These are phyloP conservation scores for Aurifilum marmelostoma DNA, from an alignment of 2,329 filamentous ascomycete genomes.

Conservation along the genomic window DNA sequence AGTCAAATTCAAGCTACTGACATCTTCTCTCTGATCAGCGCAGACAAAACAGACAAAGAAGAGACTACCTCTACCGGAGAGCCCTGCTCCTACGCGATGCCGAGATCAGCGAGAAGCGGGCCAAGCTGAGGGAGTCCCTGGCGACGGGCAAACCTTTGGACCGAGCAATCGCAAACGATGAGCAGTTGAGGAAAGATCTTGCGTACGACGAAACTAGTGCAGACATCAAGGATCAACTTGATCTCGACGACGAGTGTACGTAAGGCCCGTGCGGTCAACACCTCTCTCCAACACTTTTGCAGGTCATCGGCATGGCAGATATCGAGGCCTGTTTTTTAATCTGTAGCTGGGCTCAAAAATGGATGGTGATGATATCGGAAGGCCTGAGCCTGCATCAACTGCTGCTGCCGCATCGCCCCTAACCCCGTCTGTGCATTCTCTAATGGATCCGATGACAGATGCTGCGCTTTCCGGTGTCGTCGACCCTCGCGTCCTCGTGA, in stretches of 20 bases:
- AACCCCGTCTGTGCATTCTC: neutral
- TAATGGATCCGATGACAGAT: conserved; percentile 29
- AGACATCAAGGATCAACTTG: conserved; percentile 71
- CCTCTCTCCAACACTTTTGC: neutral
- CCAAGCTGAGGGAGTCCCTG: conserved; percentile 82
- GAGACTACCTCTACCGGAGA: conserved; percentile 89
- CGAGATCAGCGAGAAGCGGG: conserved; percentile 88
- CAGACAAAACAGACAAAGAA: conserved; percentile 76
- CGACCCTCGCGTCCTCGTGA: conserved; percentile 86
- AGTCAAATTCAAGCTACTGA: conserved; percentile 22
- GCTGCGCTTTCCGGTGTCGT: conserved; percentile 86
- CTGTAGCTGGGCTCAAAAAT: neutral
- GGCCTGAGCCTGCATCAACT: neutral
- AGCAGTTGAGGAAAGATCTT: conserved; percentile 80
- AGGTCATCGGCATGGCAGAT: neutral
- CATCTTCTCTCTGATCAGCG: conserved; percentile 45
- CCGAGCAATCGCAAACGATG: conserved; percentile 83
- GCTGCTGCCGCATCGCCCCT: too few species aligned
- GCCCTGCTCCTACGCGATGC: conserved; percentile 87
- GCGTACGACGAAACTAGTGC: conserved; percentile 87
- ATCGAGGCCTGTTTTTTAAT: neutral
- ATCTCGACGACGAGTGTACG: conserved; percentile 82
- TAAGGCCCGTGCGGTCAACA: neutral
- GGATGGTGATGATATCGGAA: neutral
- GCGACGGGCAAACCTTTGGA: conserved; percentile 88